Conservation (phyloP, 2,329 filamentous ascomycete genomes). For the Penicillium psychrosexuale region DNA sequence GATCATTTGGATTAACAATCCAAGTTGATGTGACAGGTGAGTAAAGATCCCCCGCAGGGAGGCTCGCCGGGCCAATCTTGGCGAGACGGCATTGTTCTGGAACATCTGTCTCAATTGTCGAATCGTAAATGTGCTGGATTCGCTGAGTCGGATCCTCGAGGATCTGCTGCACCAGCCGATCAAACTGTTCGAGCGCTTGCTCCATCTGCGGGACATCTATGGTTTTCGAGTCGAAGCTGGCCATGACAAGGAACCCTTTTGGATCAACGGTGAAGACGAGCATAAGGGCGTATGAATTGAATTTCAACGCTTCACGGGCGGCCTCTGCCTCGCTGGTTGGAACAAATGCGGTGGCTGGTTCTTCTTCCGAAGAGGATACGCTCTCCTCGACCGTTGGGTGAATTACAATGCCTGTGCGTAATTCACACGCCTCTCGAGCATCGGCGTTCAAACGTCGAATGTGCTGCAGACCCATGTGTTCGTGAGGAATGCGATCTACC, state of each 20-base stretch:
- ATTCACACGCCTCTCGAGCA: constrained; percentile 40
- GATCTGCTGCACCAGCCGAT: constrained; percentile 18
- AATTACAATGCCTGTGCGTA: constrained; percentile 25
- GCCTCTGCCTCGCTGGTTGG: constrained; percentile 57
- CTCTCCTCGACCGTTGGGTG: constrained; percentile 18
- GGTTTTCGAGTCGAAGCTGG: constrained; percentile 59
- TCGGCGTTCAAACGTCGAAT: constrained; percentile 51
- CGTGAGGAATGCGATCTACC: constrained; percentile 55
- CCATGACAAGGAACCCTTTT: constrained; percentile 59
- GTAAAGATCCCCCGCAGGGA: background rate
- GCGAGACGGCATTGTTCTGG: background rate
- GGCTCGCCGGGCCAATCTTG: background rate
- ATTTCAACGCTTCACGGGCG: constrained; percentile 56
- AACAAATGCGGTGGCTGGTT: constrained; percentile 52
- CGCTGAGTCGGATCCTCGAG: background rate
- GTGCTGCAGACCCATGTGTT: constrained; percentile 54
- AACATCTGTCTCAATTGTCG: background rate
- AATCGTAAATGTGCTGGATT: constrained; percentile 1
- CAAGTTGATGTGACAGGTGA: background rate
- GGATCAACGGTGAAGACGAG: constrained; percentile 59
- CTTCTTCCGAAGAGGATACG: background rate
- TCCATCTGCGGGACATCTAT: constrained; percentile 52
- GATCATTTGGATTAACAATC: background rate
- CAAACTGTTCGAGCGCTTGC: constrained; percentile 47
- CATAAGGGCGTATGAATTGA: constrained; percentile 59